A percentile compares a stretch with the other conserved stretches of the same genome.
These are phyloP conservation scores for Quercus bicolor DNA, from an alignment of 306 rosid species.

Conservation along the genomic window DNA sequence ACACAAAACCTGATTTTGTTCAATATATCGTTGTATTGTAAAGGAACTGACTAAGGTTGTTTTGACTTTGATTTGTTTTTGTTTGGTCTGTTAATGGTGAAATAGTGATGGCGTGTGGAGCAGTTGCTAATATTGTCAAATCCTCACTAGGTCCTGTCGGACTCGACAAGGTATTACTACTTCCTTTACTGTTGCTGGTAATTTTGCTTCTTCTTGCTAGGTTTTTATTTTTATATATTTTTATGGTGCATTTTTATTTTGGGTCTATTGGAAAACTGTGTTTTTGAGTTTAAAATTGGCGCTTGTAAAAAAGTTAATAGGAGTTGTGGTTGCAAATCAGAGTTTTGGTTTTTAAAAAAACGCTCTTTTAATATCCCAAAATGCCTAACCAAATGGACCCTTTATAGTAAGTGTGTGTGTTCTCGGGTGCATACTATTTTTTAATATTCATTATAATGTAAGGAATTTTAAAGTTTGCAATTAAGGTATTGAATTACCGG, in stretches of 20 bases:
- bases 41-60: neutral
- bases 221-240: neutral
- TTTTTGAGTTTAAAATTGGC: no score
- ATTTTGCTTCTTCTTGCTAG: neutral
- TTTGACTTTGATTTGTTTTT: neutral
- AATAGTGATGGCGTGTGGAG: constrained; percentile 83
- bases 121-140: constrained; percentile 90
- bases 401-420: no score
- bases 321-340: no score
- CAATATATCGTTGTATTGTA: neutral
- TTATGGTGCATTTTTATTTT: no score
- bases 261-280: no score
- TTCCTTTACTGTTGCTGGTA: neutral
- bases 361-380: no score
- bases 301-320: no score
- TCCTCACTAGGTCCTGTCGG: constrained; percentile 96
- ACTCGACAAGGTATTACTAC: constrained; percentile 73
- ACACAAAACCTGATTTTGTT: neutral
- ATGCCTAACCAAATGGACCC: no score
- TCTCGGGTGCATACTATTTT: no score
- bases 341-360: no score
- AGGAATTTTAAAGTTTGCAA: neutral
- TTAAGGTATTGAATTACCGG: neutral
- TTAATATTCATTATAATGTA: no score
- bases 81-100: neutral